These are phyloP conservation scores for Penicillium crustosum DNA, from an alignment of 2,329 filamentous ascomycete species.

Conservation along the genomic window DNA sequence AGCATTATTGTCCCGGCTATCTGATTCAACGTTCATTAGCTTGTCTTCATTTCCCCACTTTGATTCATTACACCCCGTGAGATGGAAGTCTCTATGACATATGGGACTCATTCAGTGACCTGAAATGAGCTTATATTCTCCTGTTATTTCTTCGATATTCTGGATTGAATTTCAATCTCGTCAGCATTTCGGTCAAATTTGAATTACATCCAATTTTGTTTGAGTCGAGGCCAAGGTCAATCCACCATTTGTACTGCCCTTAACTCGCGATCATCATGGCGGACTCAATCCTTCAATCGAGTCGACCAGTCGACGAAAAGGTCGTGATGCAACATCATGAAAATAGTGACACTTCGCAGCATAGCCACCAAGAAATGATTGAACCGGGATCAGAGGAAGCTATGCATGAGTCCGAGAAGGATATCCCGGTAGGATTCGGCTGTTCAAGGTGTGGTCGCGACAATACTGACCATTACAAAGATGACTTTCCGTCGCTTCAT, in stretches of 20 bases:
- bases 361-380: conserved; percentile 50
- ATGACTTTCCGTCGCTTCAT: conserved; percentile 55
- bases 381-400: conserved; percentile 48
- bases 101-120: background rate
- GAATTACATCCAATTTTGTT: background rate
- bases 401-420: conserved; percentile 43
- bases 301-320: conserved; percentile 32
- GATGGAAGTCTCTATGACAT: background rate
- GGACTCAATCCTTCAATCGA: conserved; percentile 19
- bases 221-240: background rate
- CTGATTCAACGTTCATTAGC: background rate
- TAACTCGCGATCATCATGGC: conserved; percentile 11
- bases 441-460: background rate
- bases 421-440: conserved; percentile 41
- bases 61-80: background rate
- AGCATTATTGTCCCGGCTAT: conserved; percentile 16
- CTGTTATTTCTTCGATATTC: background rate
- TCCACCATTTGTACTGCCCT: background rate
- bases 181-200: background rate
- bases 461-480: conserved; percentile 24
- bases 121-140: background rate
- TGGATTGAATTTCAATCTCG: background rate
- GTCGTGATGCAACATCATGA: conserved; percentile 26
- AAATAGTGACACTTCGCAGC: conserved; percentile 30
- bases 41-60: conserved; percentile 4